Percentiles rank a stretch among this genome's conserved stretches.
phyloP scores from a whole-genome alignment of 768 basidiomycete species.

The Daedaleopsis sinensis region DNA sequence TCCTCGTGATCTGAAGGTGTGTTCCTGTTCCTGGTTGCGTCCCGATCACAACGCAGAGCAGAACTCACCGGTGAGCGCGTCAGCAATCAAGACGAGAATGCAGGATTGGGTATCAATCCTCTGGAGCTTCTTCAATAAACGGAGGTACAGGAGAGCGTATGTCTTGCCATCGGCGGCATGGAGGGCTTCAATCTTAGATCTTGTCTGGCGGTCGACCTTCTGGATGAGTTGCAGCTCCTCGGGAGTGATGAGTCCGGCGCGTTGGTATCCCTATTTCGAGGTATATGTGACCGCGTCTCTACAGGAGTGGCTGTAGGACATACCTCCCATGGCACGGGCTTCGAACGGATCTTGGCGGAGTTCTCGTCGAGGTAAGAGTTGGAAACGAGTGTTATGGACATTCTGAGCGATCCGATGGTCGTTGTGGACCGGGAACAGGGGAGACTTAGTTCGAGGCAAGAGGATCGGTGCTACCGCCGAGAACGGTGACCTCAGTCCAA shows the following conservation, averaged over 20 bases:
- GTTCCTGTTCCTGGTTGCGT: neutral
- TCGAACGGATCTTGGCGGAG: constrained; percentile 85
- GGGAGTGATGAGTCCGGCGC: constrained; percentile 84
- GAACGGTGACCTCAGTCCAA: constrained; percentile 20
- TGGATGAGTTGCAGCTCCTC: constrained; percentile 90
- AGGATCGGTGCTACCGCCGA: constrained; percentile 3
- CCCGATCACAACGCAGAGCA: neutral
- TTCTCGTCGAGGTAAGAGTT: constrained; percentile 86
- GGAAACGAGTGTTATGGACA: constrained; percentile 79
- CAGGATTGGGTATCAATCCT: constrained; percentile 87
- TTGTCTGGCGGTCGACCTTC: constrained; percentile 83
- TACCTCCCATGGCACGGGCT: constrained; percentile 97
- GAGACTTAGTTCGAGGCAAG: neutral
- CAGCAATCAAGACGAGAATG: constrained; percentile 84
- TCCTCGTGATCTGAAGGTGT: constrained; percentile 83
- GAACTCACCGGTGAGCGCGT: constrained; percentile 76
- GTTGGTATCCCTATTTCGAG: constrained; percentile 81
- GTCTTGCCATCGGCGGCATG: constrained; percentile 80
- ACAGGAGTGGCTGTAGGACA: constrained; percentile 19
- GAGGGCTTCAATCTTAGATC: constrained; percentile 71
- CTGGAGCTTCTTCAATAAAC: constrained; percentile 84
- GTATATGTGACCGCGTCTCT: constrained; percentile 22
- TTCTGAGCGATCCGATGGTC: constrained; percentile 32
- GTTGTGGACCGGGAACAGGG: constrained; percentile 2
- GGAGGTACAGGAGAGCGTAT: constrained; percentile 89